A percentile compares a stretch with the other conserved stretches of the same genome.
Evolutionary conservation across 2,329 filamentous ascomycete species (phyloP).

Genomic region (Pseudocercospora macadamiae): DNA sequence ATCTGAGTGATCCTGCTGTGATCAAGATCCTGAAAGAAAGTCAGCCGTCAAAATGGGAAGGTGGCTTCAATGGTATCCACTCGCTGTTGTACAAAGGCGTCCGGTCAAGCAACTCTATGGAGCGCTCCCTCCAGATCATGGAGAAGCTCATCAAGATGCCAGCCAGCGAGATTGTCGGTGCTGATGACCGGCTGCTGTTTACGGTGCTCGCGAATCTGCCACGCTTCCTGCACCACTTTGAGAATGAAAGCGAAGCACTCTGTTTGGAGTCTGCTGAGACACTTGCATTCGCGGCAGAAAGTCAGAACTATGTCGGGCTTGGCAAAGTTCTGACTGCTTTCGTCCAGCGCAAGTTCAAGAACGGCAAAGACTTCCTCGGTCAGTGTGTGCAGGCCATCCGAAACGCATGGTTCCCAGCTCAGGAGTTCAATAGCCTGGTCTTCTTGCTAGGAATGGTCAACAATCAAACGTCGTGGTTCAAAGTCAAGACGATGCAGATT

Average conservation of each 20-base stretch:
- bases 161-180: slow-evolving; percentile 77
- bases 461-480: slow-evolving; percentile 86
- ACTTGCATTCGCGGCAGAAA: slow-evolving; percentile 72
- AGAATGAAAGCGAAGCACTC: slow-evolving; percentile 61
- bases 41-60: slow-evolving; percentile 85
- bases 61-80: slow-evolving; percentile 82
- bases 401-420: slow-evolving; percentile 75
- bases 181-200: slow-evolving; percentile 80
- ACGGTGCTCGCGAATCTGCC: slow-evolving; percentile 90
- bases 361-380: slow-evolving; percentile 73
- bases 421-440: slow-evolving; percentile 82
- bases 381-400: slow-evolving; percentile 75
- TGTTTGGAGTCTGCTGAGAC: slow-evolving; percentile 67
- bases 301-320: slow-evolving; percentile 69
- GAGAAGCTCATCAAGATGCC: slow-evolving; percentile 79
- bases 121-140: slow-evolving; percentile 74
- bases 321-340: slow-evolving; percentile 72
- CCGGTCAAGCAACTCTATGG: slow-evolving; percentile 80
- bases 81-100: slow-evolving; percentile 87
- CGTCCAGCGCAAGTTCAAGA: slow-evolving; percentile 66
- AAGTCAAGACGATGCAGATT: slow-evolving; percentile 88
- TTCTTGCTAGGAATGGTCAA: slow-evolving; percentile 91
- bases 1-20: slow-evolving; percentile 72
- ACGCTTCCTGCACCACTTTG: slow-evolving; percentile 77
- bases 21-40: slow-evolving; percentile 74